Base-by-base conservation (phyloP, 345 rosid genomes). In the Pseudoturritis turrita region DNA sequence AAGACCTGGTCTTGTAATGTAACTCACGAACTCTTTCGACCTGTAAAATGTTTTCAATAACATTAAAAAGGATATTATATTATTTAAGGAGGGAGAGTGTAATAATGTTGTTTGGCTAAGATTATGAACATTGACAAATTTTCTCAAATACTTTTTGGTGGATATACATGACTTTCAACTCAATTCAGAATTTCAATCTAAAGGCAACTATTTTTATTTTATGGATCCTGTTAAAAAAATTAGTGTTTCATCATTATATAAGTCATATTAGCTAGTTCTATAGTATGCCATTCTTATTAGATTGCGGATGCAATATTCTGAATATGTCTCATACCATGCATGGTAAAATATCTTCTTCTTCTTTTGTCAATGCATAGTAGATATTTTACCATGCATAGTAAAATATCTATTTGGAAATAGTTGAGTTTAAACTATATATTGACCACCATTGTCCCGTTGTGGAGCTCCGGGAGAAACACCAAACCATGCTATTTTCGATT, bases 21-120 rank as follows among this genome's bases (percentile, higher is more conserved):
- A 67, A 67, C 49, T 51, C 78, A 60, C 56, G 47, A 31, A 51
- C 50, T 67, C 78, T 75, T 75, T 75, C 45, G 59, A 75, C 70
- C 74, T 75, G 79, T 75, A 58, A 75, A 68, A 17, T 75, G 25
- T 43, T 31, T 44, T 68, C n/a, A 25, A 39, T 25, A 39, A 50
- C 22, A 33, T 12, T 53, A 53, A n/a, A 11, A 44, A 19, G 21
- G 31, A 28, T 17, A 62, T 19, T 63, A 39, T 19, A 39, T 18
- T 50, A 40, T 61, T 29, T 71, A 7, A 22, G 9, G 37, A 33
- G 29, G 46, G 46, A 53, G 39, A 53, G 41, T 31, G 46, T 54
- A 19, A 54, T 73, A 65, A 29, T 73, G 72, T 66, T 50, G 47
- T 26, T n/a, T 39, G 49, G 66, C 77, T 65, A 57, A 37, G 25